These are phyloP conservation scores for Teunomyces stri DNA, from an alignment of 805 yeast genomes.

Conservation along the genomic window DNA sequence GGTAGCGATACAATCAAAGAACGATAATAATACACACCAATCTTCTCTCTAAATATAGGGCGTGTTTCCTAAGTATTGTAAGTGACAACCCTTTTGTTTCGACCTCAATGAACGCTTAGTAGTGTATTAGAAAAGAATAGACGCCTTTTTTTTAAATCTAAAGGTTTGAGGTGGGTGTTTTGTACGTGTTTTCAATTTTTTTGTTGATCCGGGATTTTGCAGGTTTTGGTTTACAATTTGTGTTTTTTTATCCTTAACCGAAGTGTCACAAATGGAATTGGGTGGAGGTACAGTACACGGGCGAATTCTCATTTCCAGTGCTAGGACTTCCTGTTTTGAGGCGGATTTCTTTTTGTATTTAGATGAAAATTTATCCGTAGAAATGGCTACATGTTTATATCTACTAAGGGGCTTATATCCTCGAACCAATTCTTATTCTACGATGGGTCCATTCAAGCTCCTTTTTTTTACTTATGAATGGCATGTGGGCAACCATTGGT, in stretches of 20 bases:
- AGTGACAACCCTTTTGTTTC: neutral
- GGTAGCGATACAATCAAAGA: neutral
- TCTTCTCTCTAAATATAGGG: neutral
- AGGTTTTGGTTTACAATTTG: slow-evolving; percentile 3
- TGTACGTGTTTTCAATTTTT: slow-evolving; percentile 4
- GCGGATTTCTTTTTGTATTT: too few species aligned
- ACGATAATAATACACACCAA: neutral
- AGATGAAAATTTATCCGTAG: too few species aligned
- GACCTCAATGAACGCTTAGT: neutral
- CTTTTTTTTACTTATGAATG: too few species aligned
- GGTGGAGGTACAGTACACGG: neutral
- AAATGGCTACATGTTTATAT: too few species aligned
- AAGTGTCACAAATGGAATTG: neutral
- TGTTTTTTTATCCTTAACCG: slow-evolving; percentile 3
- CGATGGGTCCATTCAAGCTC: too few species aligned
- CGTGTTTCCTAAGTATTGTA: neutral
- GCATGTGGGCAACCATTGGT: neutral
- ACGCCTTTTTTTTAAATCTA: neutral
- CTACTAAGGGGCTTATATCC: too few species aligned
- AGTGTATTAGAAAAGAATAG: slow-evolving; percentile 2
- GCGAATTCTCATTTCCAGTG: neutral
- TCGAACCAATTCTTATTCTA: too few species aligned
- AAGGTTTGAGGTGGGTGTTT: slow-evolving; percentile 1
- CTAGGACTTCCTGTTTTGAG: neutral
- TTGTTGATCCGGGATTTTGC: slow-evolving; percentile 2